Evolutionary conservation across 2,329 filamentous ascomycete genomes (phyloP).

Genomic region (Fusarium armeniacum): DNA sequence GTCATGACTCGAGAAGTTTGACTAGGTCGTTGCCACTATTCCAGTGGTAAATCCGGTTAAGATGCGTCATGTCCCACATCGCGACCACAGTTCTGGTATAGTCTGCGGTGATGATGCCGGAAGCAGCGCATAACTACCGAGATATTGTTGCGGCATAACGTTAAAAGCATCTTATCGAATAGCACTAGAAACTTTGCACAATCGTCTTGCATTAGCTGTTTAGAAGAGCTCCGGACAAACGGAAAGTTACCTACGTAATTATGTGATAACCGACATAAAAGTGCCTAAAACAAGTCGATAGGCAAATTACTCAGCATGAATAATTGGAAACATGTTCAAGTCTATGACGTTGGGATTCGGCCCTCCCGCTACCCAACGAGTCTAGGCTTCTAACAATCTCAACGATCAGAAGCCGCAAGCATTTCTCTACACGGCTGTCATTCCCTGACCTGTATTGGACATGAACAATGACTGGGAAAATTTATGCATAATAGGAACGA

Average conservation of each 20-base stretch:
- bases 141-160: not conserved
- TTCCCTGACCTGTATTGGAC: no score
- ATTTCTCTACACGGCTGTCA: not conserved
- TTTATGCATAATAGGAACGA: no score
- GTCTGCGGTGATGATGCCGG: not conserved
- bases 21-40: not conserved
- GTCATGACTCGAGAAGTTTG: conserved; percentile 18
- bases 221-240: not conserved
- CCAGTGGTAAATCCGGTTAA: not conserved
- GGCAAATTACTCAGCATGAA: conserved; percentile 20
- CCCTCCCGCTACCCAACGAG: not conserved
- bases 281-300: no score
- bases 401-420: not conserved
- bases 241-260: not conserved
- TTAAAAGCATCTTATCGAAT: not conserved
- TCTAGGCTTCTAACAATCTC: not conserved
- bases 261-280: not conserved
- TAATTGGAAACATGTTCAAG: not conserved
- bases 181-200: conserved; percentile 10
- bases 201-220: no score
- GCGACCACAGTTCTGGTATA: conserved; percentile 12
- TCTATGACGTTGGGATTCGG: conserved; percentile 18
- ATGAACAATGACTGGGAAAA: no score
- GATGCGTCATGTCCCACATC: conserved; percentile 34
- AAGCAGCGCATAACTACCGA: conserved; percentile 12